Evolutionary conservation across 352 stramenopile species (phyloP).

Genomic region (Phytophthora colocasiae): DNA sequence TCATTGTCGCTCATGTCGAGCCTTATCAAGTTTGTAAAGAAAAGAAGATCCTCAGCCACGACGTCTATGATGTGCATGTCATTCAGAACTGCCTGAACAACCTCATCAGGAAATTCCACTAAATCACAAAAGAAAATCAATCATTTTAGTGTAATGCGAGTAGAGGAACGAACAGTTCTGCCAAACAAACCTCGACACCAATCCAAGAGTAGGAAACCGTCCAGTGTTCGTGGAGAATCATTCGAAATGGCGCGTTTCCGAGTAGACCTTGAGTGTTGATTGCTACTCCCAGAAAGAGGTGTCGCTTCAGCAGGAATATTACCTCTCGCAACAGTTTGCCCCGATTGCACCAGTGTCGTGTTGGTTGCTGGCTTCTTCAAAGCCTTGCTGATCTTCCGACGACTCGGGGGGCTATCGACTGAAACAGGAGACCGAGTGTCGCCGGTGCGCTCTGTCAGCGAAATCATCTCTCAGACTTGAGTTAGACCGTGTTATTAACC

Average conservation of each 20-base stretch:
- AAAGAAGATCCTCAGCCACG: slow-evolving; percentile 78
- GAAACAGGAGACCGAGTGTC: slow-evolving; percentile 23
- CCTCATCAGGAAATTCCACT: slow-evolving; percentile 88
- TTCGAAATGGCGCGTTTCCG: slow-evolving; percentile 32
- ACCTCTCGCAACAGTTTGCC: slow-evolving; percentile 41
- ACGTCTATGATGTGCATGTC: slow-evolving; percentile 68
- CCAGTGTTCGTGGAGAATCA: slow-evolving; percentile 56
- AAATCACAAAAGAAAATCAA: neutral
- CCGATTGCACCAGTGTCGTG: slow-evolving; percentile 36
- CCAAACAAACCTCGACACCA: slow-evolving; percentile 61
- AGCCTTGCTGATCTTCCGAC: slow-evolving; percentile 25
- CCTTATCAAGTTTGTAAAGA: slow-evolving; percentile 75
- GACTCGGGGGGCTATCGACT: slow-evolving; percentile 5
- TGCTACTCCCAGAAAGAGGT: slow-evolving; percentile 11
- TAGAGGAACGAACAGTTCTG: neutral
- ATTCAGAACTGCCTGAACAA: slow-evolving; percentile 64
- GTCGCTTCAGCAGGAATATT: slow-evolving; percentile 5
- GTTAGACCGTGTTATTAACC: neutral
- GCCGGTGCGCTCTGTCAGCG: slow-evolving; percentile 15
- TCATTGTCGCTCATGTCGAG: slow-evolving; percentile 89
- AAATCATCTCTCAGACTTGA: slow-evolving; percentile 12
- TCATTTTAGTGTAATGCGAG: neutral
- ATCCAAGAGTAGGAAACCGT: slow-evolving; percentile 84
- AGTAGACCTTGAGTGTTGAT: slow-evolving; percentile 20
- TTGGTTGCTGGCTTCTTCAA: slow-evolving; percentile 34